A percentile compares a stretch with the other conserved stretches of the same genome.
Conservation (phyloP, 805 yeast genomes). For the Candida fluviatilis region DNA sequence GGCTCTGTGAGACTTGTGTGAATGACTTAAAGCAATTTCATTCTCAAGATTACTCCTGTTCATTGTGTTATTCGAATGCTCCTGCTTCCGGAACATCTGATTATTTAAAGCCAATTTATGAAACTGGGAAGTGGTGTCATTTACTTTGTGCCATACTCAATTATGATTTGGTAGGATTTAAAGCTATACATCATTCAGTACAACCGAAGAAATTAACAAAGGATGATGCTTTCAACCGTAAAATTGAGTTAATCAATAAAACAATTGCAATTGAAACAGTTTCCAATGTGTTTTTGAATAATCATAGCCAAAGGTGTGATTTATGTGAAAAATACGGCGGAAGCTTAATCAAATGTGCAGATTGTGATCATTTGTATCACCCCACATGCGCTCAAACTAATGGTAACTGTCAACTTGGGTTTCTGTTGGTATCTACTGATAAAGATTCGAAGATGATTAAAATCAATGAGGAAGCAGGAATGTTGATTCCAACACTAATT, state of each 20-base stretch:
- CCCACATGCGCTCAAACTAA: constrained; percentile 57
- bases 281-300: constrained; percentile 22
- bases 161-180: constrained; percentile 41
- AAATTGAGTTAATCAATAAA: constrained; percentile 13
- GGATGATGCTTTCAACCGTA: constrained; percentile 4
- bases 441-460: constrained; percentile 19
- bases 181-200: constrained; percentile 29
- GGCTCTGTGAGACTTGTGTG: constrained; percentile 81
- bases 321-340: constrained; percentile 49
- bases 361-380: constrained; percentile 42
- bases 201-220: constrained; percentile 3
- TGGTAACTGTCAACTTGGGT: constrained; percentile 49
- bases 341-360: constrained; percentile 43
- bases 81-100: constrained; percentile 53
- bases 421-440: constrained; percentile 30
- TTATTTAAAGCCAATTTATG: constrained; percentile 62
- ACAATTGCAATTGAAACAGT: constrained; percentile 25
- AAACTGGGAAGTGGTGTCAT: constrained; percentile 73
- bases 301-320: constrained; percentile 35
- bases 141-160: constrained; percentile 62
- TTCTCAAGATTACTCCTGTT: constrained; percentile 57
- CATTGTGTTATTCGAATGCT: constrained; percentile 44
- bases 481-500: constrained; percentile 38
- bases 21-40: constrained; percentile 61
- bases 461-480: constrained; percentile 31